phyloP scores from a whole-genome alignment of 106 monocot species.

The Hemerocallis citrina region DNA sequence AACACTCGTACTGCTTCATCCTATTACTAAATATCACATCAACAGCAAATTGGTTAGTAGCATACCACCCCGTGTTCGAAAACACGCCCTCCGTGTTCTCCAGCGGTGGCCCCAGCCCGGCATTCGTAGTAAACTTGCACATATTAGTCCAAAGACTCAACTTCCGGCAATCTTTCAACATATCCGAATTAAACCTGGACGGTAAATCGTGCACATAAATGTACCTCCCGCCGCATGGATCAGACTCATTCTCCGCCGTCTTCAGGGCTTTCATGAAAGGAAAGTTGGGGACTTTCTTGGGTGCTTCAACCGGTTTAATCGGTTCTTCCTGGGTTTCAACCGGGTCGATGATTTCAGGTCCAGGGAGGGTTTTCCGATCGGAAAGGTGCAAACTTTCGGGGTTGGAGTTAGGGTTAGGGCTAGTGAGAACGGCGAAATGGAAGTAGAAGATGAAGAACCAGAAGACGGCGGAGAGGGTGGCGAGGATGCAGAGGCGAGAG shows the following conservation, averaged over 20 bases:
- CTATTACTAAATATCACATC: conserved; percentile 70
- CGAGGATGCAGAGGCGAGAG: conserved; percentile 58
- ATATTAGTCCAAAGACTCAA: conserved; percentile 65
- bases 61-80: conserved; percentile 68
- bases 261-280: conserved; percentile 19
- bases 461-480: conserved; percentile 49
- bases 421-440: conserved; percentile 50
- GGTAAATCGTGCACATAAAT: conserved; percentile 73
- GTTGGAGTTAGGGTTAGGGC: conserved; percentile 1
- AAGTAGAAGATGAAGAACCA: conserved; percentile 82
- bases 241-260: conserved; percentile 29
- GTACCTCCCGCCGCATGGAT: conserved; percentile 68
- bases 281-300: conserved; percentile 17
- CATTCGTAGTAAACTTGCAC: conserved; percentile 66
- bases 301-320: background rate
- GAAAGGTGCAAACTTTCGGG: background rate
- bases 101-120: conserved; percentile 60
- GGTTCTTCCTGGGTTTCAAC: background rate
- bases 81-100: conserved; percentile 51
- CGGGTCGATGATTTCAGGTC: too few relatives aligned
- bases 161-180: conserved; percentile 49
- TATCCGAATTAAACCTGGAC: conserved; percentile 52
- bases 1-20: conserved; percentile 75
- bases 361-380: background rate
- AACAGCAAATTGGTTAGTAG: conserved; percentile 73